phyloP scores from a whole-genome alignment of 2,329 filamentous ascomycete genomes.

The Sarocladium strictum region DNA sequence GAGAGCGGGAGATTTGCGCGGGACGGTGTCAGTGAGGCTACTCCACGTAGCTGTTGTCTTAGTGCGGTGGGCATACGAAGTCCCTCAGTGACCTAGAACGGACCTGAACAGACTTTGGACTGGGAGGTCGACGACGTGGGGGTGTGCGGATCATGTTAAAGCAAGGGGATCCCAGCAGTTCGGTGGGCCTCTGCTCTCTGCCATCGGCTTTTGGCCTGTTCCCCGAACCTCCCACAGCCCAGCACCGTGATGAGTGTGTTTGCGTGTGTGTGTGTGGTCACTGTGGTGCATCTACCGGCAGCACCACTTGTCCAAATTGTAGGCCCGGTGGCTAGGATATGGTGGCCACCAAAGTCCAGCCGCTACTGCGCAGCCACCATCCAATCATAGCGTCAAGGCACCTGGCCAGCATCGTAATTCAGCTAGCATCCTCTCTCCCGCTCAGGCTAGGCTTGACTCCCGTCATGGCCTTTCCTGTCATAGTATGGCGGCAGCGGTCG shows the following conservation, averaged over 20 bases:
- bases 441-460: neutral
- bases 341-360: neutral
- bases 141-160: neutral
- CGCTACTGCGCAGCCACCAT: neutral
- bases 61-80: neutral
- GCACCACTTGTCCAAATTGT: neutral
- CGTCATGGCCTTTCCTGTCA: neutral
- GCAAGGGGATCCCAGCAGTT: conserved; percentile 1
- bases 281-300: conserved; percentile 6
- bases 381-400: neutral
- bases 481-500: neutral
- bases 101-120: neutral
- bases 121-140: neutral
- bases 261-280: neutral
- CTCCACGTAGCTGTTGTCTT: neutral
- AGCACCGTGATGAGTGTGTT: neutral
- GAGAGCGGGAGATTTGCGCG: neutral
- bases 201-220: neutral
- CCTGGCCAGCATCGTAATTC: neutral
- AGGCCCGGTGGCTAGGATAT: neutral
- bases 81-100: neutral
- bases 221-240: neutral
- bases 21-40: neutral
- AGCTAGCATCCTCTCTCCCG: conserved; percentile 1
- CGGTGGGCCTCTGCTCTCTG: neutral